These are phyloP conservation scores for Lycium barbarum DNA, from an alignment of 257 asterid genomes.

Conservation along the genomic window DNA sequence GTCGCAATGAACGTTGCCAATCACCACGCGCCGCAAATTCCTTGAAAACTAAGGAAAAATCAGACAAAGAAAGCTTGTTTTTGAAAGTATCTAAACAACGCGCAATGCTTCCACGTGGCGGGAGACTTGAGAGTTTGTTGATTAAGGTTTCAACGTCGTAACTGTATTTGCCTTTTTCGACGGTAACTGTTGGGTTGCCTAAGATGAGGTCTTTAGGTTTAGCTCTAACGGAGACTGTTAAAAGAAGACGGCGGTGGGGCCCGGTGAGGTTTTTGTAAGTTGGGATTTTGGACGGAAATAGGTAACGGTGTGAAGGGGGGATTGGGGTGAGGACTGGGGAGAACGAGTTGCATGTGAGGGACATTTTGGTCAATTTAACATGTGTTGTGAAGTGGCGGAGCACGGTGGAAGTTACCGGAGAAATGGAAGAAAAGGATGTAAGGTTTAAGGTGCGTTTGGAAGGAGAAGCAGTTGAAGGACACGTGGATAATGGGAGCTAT, in stretches of 20 bases:
- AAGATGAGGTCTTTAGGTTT: constrained; percentile 72
- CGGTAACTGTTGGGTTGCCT: constrained; percentile 85
- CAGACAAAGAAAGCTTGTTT: constrained; percentile 89
- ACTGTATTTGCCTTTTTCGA: constrained; percentile 93
- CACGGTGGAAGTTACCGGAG: constrained; percentile 9
- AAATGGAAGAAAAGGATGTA: background rate
- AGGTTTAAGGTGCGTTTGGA: constrained; percentile 23
- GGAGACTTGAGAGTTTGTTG: constrained; percentile 93
- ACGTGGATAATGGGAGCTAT: constrained; percentile 27
- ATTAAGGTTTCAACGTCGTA: constrained; percentile 96
- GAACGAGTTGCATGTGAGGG: constrained; percentile 53
- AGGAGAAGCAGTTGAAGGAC: constrained; percentile 13
- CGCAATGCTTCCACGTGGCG: constrained; percentile 98
- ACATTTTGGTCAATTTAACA: constrained; percentile 58
- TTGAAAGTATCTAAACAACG: constrained; percentile 88
- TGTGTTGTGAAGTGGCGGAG: constrained; percentile 26
- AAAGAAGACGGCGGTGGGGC: constrained; percentile 39
- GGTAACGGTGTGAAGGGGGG: constrained; percentile 33
- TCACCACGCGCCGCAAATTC: constrained; percentile 92
- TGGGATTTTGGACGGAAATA: constrained; percentile 47
- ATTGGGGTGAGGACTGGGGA: constrained; percentile 54
- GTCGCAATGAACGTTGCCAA: constrained; percentile 97
- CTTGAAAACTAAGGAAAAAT: constrained; percentile 74
- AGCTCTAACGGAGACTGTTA: constrained; percentile 53
- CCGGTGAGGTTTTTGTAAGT: constrained; percentile 34